Evolutionary conservation across 164 flowering plant genomes (phyloP).

Genomic region (Sextonia rubra): DNA sequence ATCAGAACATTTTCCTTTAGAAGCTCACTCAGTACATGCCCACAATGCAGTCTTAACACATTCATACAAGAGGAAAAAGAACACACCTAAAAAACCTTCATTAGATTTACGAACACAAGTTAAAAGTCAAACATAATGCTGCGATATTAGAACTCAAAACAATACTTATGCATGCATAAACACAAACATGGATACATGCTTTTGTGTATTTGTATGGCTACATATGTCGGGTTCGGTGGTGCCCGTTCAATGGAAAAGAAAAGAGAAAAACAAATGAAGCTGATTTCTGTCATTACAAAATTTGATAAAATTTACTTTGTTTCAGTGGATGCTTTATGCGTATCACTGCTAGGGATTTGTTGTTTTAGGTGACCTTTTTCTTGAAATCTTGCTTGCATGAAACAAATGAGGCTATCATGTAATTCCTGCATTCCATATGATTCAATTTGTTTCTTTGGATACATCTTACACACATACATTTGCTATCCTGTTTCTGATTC

Average conservation of each 20-base stretch:
- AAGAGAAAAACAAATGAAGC: not conserved
- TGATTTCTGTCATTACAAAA: not conserved
- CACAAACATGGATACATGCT: not conserved
- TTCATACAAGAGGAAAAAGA: not conserved
- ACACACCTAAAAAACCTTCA: not conserved
- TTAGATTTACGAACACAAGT: not conserved
- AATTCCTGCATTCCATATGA: not conserved
- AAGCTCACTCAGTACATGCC: not conserved
- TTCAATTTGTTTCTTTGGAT: not conserved
- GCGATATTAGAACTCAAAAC: not conserved
- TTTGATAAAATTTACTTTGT: not conserved
- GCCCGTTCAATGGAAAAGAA: not conserved
- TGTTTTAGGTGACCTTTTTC: too few relatives aligned
- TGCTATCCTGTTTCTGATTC: not conserved
- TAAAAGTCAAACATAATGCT: too few relatives aligned
- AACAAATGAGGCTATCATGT: not conserved
- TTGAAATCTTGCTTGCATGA: too few relatives aligned
- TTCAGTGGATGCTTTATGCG: not conserved
- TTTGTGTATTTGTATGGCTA: not conserved
- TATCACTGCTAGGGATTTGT: too few relatives aligned
- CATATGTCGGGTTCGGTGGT: not conserved
- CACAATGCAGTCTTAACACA: not conserved
- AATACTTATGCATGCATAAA: not conserved
- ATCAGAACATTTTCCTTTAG: too few relatives aligned
- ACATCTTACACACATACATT: not conserved